These are phyloP conservation scores for Alternaria dauci DNA, from an alignment of 2,329 filamentous ascomycete genomes.

Conservation along the genomic window DNA sequence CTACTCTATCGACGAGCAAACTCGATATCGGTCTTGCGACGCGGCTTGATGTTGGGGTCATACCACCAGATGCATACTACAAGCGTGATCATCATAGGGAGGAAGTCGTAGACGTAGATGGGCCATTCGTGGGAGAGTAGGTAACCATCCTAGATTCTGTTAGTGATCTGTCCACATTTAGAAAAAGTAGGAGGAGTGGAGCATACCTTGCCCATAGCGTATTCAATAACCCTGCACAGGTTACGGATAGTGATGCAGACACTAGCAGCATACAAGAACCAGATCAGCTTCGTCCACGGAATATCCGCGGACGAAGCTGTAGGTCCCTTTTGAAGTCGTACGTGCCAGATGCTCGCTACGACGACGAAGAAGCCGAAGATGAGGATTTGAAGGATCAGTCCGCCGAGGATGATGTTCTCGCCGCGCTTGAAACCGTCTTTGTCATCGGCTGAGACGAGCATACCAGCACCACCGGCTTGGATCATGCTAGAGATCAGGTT, in stretches of 20 bases:
- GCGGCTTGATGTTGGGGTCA: slow-evolving; percentile 35
- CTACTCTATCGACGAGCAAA: slow-evolving; percentile 10
- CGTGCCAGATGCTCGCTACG: slow-evolving; percentile 60
- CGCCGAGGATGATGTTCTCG: slow-evolving; percentile 64
- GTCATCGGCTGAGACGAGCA: slow-evolving; percentile 45
- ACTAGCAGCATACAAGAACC: slow-evolving; percentile 51
- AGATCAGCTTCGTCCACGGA: slow-evolving; percentile 48
- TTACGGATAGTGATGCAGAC: slow-evolving; percentile 57
- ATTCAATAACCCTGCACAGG: slow-evolving; percentile 60
- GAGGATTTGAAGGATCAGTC: slow-evolving; percentile 65
- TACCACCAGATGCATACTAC: slow-evolving; percentile 38
- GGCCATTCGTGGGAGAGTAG: slow-evolving; percentile 38
- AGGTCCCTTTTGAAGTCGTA: slow-evolving; percentile 48
- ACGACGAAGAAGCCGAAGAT: slow-evolving; percentile 66
- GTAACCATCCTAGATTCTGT: slow-evolving; percentile 30
- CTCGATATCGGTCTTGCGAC: slow-evolving; percentile 30
- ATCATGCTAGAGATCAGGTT: slow-evolving; percentile 39
- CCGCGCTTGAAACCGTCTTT: slow-evolving; percentile 47
- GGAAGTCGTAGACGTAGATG: slow-evolving; percentile 39
- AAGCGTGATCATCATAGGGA: slow-evolving; percentile 38
- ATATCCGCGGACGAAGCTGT: slow-evolving; percentile 37
- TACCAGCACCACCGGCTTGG: slow-evolving; percentile 60
- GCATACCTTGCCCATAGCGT: slow-evolving; percentile 44
- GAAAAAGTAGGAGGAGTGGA: not conserved
- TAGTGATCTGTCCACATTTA: slow-evolving; percentile 1